Base-by-base conservation (phyloP, 1,139 yeast genomes). In the Saccharomyces hybrid region DNA sequence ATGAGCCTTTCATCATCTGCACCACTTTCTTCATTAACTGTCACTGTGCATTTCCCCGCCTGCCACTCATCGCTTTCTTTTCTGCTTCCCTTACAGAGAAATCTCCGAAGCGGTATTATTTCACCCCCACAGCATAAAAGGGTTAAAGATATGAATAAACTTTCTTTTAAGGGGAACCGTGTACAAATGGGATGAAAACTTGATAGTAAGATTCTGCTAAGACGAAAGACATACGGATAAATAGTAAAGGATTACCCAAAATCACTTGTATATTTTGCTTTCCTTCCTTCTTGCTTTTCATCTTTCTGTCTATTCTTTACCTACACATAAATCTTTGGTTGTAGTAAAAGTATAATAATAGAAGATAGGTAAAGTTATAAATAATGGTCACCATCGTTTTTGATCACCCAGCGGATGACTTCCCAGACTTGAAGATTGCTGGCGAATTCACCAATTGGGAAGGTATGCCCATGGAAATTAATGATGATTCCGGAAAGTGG, bases 381-480 rank as follows among this genome's bases (percentile, higher is more conserved):
- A 27, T 31, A 11, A 61, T 59, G 64, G 59, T 58, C 46, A 57
- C 58, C 28, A 63, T 66, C 34, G 56, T 64, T 23, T 64, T 61
- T 52, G 58, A 58, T 28, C 64, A 61, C 49, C 51, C 58, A 13
- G 51, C 55, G 8, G 51, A 53, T n/a, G 51, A 27, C 11, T 61
- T 61, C 50, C 50, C 59, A 9, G 47, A 57, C 7, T 56, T 68
- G 52, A 61, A 63, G 42, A 61, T 68, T 50, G 71, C 71, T 11
- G 69, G 70, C 14, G 65, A 63, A 49, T 64, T 67, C 38, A 62
- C 61, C 14, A 47, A 56, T 9, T 68, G 71, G 71, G 53, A 58
- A 20, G 53, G 60, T 5, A 48, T 57, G 14, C 62, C 67, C 2
- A 68, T 68, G 71, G 49, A 23, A 8, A 54, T 55, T 38, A 52